Percentiles rank a stretch among this genome's conserved stretches.
These are phyloP conservation scores for Olyra latifolia DNA, from an alignment of 176 grass and related monocot species.

Conservation along the genomic window DNA sequence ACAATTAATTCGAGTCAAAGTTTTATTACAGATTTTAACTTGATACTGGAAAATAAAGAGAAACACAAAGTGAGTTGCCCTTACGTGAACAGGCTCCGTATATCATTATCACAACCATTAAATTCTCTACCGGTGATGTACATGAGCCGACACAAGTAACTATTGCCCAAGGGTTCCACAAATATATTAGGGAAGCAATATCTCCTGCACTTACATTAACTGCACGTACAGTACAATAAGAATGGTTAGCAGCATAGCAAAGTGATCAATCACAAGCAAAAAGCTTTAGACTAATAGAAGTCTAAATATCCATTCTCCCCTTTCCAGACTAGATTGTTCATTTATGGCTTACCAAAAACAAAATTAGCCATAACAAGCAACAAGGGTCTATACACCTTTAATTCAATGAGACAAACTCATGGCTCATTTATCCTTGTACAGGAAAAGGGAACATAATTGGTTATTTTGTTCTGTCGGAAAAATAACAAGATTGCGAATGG, in stretches of 20 bases:
- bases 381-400: not conserved
- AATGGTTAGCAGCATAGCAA: slow-evolving; percentile 25
- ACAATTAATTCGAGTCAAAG: slow-evolving; percentile 4
- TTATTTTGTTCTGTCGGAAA: not conserved
- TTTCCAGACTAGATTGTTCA: not conserved
- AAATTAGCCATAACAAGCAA: not conserved
- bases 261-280: slow-evolving; percentile 10
- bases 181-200: slow-evolving; percentile 86
- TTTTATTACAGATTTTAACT: not conserved
- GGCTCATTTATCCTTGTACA: not conserved
- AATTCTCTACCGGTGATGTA: slow-evolving; percentile 92
- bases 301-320: not conserved
- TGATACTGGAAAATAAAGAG: not conserved
- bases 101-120: slow-evolving; percentile 81
- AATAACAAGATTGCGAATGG: not conserved
- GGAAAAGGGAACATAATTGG: not conserved
- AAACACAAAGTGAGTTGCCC: slow-evolving; percentile 6
- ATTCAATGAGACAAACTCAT: not conserved
- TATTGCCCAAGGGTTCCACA: slow-evolving; percentile 96
- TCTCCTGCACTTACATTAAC: slow-evolving; percentile 62
- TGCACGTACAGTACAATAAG: slow-evolving; percentile 32
- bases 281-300: not conserved
- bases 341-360: not conserved
- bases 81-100: slow-evolving; percentile 92
- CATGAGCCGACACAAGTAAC: slow-evolving; percentile 84